phyloP scores from a whole-genome alignment of 2,329 filamentous ascomycete species.

The Ceratocystis destructans region DNA sequence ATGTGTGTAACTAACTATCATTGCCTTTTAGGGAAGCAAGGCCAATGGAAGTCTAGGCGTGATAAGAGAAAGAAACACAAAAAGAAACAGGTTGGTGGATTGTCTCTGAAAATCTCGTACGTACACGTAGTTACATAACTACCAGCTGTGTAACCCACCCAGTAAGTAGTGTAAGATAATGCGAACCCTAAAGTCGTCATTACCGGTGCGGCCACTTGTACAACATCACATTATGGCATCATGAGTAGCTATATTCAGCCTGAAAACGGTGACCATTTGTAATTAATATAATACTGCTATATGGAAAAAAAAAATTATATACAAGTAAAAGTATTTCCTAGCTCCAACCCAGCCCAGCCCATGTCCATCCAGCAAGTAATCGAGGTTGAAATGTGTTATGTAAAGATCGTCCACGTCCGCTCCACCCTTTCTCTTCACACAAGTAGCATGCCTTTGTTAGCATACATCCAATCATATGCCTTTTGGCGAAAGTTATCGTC shows the following conservation, averaged over 20 bases:
- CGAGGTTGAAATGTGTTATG: too few relatives aligned
- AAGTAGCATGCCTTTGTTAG: constrained; percentile 2
- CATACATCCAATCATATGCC: constrained; percentile 20
- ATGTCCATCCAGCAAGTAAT: not conserved
- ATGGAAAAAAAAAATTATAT: too few relatives aligned
- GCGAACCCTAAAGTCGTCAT: too few relatives aligned
- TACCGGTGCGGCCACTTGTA: too few relatives aligned
- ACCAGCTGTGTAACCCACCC: not conserved
- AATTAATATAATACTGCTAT: too few relatives aligned
- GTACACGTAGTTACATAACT: not conserved
- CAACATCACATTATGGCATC: too few relatives aligned
- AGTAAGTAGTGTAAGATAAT: too few relatives aligned
- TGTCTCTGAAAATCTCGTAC: not conserved
- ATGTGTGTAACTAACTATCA: not conserved
- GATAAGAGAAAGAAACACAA: not conserved
- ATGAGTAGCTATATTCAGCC: too few relatives aligned
- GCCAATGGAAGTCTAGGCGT: not conserved
- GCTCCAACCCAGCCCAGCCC: not conserved
- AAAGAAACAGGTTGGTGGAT: not conserved
- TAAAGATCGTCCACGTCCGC: not conserved
- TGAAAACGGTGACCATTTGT: too few relatives aligned
- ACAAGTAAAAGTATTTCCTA: not conserved
- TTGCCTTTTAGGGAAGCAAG: not conserved
- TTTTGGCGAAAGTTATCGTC: constrained; percentile 21
- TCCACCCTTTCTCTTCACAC: constrained; percentile 5